Percentiles rank a stretch among this genome's conserved stretches.
Evolutionary conservation across 306 rosid genomes (phyloP).

Genomic region (Echinosophora koreensis): DNA sequence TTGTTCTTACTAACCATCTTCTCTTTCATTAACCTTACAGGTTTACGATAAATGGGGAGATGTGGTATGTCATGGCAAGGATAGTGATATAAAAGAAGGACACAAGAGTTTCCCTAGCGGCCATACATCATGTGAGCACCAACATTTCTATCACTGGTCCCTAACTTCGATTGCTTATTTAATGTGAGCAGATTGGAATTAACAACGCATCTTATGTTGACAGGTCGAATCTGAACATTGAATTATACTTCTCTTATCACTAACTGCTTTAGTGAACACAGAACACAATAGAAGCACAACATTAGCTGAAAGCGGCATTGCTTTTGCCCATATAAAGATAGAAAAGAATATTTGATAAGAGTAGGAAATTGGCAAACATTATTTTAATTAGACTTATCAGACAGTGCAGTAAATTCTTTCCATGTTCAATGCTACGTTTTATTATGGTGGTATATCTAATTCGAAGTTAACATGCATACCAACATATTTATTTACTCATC

Average conservation of each 20-base stretch:
- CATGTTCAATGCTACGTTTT: not conserved
- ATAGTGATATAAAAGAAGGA: conserved; percentile 82
- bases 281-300: conserved; percentile 5
- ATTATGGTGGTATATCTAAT: not conserved
- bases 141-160: conserved; percentile 18
- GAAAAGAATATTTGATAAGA: not conserved
- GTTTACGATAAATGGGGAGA: conserved; percentile 68
- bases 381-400: not conserved
- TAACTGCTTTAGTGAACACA: not conserved
- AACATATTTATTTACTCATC: not conserved
- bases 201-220: conserved; percentile 1
- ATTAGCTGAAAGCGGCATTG: not conserved
- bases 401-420: not conserved
- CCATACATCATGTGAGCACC: conserved; percentile 85
- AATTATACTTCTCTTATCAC: not conserved
- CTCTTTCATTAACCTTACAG: conserved; percentile 50
- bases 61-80: conserved; percentile 82
- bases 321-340: conserved; percentile 14
- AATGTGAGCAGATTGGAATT: not conserved
- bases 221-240: not conserved
- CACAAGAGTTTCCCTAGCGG: conserved; percentile 98
- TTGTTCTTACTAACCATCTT: conserved; percentile 12
- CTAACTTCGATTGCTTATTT: not conserved
- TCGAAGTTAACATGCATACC: not conserved
- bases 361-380: not conserved